phyloP scores from a whole-genome alignment of 73 alveolate species.

The Paraurostyla sp. region DNA sequence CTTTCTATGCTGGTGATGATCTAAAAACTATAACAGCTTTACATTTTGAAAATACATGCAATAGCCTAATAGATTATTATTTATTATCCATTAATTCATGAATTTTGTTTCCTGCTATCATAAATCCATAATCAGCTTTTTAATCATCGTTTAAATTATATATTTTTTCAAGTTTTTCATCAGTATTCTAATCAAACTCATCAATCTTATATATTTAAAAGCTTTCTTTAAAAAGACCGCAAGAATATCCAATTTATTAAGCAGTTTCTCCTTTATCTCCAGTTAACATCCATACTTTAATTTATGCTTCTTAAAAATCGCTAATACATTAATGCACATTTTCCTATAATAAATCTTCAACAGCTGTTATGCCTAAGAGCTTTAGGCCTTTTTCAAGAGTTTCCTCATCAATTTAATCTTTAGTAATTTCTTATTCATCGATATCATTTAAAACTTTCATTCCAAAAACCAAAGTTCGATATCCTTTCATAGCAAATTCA shows the following conservation, averaged over 20 bases:
- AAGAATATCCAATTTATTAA: conserved; percentile 22
- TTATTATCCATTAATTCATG: neutral
- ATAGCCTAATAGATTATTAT: neutral
- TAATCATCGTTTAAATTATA: no score
- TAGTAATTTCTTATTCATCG: no score
- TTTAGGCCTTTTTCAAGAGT: neutral
- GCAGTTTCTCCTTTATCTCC: conserved; percentile 67
- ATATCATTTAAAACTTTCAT: neutral
- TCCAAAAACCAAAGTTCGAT: conserved; percentile 46
- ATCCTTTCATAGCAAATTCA: conserved; percentile 30
- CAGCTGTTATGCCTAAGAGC: conserved; percentile 43
- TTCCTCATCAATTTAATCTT: no score
- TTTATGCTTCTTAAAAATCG: conserved; percentile 31
- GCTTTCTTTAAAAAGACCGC: neutral
- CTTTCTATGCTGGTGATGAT: conserved; percentile 94
- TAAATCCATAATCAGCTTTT: neutral
- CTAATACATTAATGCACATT: conserved; percentile 1
- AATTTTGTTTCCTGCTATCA: conserved; percentile 12
- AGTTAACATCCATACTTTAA: conserved; percentile 61
- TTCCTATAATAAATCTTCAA: conserved; percentile 49
- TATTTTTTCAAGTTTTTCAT: no score
- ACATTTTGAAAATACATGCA: neutral
- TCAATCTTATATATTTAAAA: neutral
- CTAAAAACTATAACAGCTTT: conserved; percentile 5
- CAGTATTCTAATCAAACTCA: no score